Conservation (phyloP, 768 basidiomycete species). For the Daedaleopsis sinensis region DNA sequence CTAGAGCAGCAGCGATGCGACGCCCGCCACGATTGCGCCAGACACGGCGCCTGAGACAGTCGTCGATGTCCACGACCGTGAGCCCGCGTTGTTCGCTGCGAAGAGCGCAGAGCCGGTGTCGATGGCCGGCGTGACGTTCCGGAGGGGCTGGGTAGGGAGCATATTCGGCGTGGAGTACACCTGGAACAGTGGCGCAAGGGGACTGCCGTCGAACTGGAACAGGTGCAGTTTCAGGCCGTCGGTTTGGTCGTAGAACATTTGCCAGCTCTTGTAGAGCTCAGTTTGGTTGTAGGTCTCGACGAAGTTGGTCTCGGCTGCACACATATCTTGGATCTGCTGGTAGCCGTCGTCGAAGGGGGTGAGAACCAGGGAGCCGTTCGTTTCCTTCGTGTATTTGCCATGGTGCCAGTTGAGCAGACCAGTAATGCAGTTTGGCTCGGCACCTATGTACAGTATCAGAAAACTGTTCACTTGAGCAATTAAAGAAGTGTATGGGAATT, state of each 20-base stretch:
- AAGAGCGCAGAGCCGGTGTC: neutral
- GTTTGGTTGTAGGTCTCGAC: constrained; percentile 82
- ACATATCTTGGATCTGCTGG: constrained; percentile 95
- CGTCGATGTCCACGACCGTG: constrained; percentile 16
- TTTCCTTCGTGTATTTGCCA: constrained; percentile 66
- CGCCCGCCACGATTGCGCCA: constrained; percentile 12
- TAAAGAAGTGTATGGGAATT: no score
- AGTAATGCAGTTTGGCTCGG: constrained; percentile 86
- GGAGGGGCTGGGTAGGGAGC: constrained; percentile 73
- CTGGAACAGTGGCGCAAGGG: constrained; percentile 71
- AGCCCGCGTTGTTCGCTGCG: constrained; percentile 8
- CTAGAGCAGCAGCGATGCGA: constrained; percentile 18
- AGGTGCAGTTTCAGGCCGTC: constrained; percentile 73
- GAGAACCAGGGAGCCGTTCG: constrained; percentile 82
- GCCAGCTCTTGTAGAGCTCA: constrained; percentile 67
- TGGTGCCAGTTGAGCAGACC: constrained; percentile 91
- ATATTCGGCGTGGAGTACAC: constrained; percentile 79
- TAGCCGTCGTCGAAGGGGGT: constrained; percentile 83
- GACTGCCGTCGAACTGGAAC: constrained; percentile 77
- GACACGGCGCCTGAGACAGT: constrained; percentile 9
- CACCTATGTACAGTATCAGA: no score
- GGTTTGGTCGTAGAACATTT: constrained; percentile 67
- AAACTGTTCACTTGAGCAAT: no score
- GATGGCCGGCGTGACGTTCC: constrained; percentile 48
- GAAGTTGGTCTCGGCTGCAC: constrained; percentile 86